Evolutionary conservation across 306 rosid species (phyloP).

Genomic region (Calophaca sinica): DNA sequence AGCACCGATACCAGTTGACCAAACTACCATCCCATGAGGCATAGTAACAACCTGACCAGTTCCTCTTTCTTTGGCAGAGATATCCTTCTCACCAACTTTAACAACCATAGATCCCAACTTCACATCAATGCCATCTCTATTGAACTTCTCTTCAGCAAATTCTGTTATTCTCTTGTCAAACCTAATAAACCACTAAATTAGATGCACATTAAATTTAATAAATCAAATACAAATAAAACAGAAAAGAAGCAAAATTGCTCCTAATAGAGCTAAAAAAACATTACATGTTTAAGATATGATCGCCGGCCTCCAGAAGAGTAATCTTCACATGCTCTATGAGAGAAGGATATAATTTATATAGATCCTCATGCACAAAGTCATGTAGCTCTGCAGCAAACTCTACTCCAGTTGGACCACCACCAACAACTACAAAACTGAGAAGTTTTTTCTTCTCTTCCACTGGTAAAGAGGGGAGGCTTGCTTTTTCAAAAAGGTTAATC

Average conservation of each 20-base stretch:
- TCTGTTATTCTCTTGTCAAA: conserved; percentile 96
- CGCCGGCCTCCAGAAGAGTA: conserved; percentile 89
- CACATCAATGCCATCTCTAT: conserved; percentile 85
- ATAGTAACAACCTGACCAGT: conserved; percentile 52
- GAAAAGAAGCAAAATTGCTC: neutral
- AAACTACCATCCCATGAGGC: conserved; percentile 95
- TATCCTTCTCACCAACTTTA: conserved; percentile 79
- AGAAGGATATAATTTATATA: conserved; percentile 71
- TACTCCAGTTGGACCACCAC: conserved; percentile 99
- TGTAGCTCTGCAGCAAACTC: conserved; percentile 96
- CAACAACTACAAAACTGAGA: conserved; percentile 91
- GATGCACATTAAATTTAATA: neutral
- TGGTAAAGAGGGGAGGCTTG: conserved; percentile 71
- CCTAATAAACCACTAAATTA: conserved; percentile 54
- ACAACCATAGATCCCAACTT: conserved; percentile 91
- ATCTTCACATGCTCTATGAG: conserved; percentile 63
- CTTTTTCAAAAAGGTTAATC: conserved; percentile 84
- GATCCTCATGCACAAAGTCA: conserved; percentile 82
- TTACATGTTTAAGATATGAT: conserved; percentile 90
- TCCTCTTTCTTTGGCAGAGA: conserved; percentile 72
- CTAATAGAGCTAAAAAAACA: neutral
- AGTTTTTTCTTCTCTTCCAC: conserved; percentile 86
- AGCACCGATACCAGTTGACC: conserved; percentile 94
- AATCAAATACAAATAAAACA: neutral
- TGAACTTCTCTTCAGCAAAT: conserved; percentile 83